Conservation (phyloP, 169 alveolate species). For the Cryptosporidium xiaoi region DNA sequence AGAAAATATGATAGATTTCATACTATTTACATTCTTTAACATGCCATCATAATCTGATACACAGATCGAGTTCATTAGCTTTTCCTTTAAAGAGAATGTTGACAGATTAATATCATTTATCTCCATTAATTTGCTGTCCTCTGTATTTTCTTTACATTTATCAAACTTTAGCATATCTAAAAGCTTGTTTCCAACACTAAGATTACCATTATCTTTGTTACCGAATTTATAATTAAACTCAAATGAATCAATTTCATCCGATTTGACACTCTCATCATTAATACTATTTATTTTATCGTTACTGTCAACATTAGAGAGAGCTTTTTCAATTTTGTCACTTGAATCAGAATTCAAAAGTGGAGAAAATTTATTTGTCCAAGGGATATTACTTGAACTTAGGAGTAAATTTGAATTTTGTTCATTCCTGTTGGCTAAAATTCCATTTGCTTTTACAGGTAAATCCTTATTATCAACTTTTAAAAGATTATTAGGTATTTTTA, state of each 20-base stretch:
- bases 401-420: slow-evolving; percentile 6
- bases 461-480: neutral
- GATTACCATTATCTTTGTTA: neutral
- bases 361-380: slow-evolving; percentile 61
- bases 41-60: slow-evolving; percentile 22
- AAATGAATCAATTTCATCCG: slow-evolving; percentile 2
- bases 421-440: neutral
- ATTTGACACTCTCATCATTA: no score
- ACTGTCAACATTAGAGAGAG: neutral
- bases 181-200: neutral
- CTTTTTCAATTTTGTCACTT: neutral
- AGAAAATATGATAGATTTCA: slow-evolving; percentile 56
- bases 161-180: neutral
- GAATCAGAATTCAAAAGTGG: slow-evolving; percentile 18
- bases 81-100: neutral
- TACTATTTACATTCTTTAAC: slow-evolving; percentile 18
- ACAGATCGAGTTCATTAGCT: slow-evolving; percentile 3
- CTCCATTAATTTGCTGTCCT: neutral
- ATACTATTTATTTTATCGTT: neutral
- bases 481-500: slow-evolving; percentile 44
- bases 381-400: slow-evolving; percentile 19
- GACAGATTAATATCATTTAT: neutral
- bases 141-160: neutral
- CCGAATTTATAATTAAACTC: slow-evolving; percentile 27
- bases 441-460: neutral